A percentile compares a stretch with the other conserved stretches of the same genome.
These are phyloP conservation scores for Cyclostephanos tholiformis DNA, from an alignment of 108 stramenopile species.

Conservation along the genomic window DNA sequence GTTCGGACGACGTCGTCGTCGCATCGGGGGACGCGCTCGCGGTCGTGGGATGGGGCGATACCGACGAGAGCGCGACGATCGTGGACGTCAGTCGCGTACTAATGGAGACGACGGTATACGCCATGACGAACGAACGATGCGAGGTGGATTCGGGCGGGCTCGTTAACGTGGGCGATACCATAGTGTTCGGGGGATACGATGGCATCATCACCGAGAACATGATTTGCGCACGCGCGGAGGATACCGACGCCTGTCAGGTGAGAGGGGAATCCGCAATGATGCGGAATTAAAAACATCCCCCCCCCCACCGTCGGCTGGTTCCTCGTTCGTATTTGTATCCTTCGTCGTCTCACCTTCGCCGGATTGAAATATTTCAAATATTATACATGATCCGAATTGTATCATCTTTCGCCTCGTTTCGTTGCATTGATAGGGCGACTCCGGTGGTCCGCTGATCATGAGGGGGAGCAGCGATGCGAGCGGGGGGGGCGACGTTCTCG, in stretches of 20 bases:
- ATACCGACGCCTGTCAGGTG: constrained; percentile 19
- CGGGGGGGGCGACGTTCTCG: constrained; percentile 39
- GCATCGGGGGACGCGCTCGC: constrained; percentile 1
- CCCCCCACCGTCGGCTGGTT: neutral
- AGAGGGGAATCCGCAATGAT: no score
- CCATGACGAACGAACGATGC: constrained; percentile 33
- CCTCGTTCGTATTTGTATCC: neutral
- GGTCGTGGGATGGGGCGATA: constrained; percentile 51
- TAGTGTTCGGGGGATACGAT: constrained; percentile 13
- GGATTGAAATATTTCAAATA: no score
- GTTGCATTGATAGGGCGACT: no score
- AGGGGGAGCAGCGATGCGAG: constrained; percentile 12
- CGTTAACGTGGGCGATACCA: constrained; percentile 3
- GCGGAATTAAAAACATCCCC: no score
- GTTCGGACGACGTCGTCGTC: neutral
- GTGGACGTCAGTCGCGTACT: constrained; percentile 5
- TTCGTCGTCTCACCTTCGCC: no score
- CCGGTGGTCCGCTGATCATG: constrained; percentile 30
- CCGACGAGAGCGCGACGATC: neutral
- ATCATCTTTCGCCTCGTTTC: no score
- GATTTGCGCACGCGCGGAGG: constrained; percentile 36
- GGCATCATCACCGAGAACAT: constrained; percentile 35
- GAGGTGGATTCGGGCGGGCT: constrained; percentile 18
- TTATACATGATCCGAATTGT: no score
- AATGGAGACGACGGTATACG: constrained; percentile 33